phyloP scores from a whole-genome alignment of 441 rosid genomes.

The Cnidoscolus chayamansa region DNA sequence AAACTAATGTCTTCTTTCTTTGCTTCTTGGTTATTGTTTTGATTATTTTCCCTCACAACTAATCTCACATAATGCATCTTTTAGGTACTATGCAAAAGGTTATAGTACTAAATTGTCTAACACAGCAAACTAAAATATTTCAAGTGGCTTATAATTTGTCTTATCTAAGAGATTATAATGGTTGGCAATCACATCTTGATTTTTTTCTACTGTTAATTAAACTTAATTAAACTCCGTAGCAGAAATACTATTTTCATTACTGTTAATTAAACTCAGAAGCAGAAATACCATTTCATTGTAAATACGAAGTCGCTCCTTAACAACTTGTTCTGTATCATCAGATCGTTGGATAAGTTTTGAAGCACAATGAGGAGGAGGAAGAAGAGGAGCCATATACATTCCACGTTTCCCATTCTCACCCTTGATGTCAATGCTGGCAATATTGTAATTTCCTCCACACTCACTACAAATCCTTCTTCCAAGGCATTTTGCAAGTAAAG shows the following conservation, averaged over 20 bases:
- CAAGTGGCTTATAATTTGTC: no score
- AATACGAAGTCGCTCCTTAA: constrained; percentile 75
- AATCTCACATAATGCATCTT: background rate
- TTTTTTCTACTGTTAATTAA: background rate
- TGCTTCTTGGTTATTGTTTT: background rate
- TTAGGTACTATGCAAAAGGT: background rate
- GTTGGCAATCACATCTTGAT: background rate
- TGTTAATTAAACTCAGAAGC: background rate
- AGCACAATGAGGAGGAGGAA: constrained; percentile 78
- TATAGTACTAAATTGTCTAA: background rate
- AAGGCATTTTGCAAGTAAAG: constrained; percentile 83
- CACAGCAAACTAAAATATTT: background rate
- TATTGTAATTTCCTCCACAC: constrained; percentile 82
- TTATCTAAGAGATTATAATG: background rate
- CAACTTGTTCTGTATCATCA: constrained; percentile 91
- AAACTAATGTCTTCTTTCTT: background rate
- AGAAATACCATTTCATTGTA: constrained; percentile 61
- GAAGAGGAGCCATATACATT: constrained; percentile 94
- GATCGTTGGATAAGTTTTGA: constrained; percentile 77
- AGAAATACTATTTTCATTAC: constrained; percentile 42
- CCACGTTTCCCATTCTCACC: constrained; percentile 67
- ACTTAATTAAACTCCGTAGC: background rate
- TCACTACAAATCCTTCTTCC: constrained; percentile 91
- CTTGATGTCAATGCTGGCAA: constrained; percentile 84
- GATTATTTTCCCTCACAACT: background rate